phyloP scores from a whole-genome alignment of 2,329 filamentous ascomycete genomes.

The Amylocarpus encephaloides region DNA sequence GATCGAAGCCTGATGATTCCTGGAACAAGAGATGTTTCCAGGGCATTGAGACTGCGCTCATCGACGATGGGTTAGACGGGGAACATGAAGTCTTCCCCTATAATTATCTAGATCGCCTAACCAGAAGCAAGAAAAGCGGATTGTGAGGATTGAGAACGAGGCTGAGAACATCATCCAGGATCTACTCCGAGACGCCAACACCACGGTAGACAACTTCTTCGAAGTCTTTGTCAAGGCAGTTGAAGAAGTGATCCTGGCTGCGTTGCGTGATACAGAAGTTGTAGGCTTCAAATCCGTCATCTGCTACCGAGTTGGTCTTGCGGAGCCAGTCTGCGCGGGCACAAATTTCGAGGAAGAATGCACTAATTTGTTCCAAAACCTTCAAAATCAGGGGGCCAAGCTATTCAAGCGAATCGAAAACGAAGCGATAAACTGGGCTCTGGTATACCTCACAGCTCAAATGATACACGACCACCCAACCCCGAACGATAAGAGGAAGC shows the following conservation, averaged over 20 bases:
- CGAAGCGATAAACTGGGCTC: constrained; percentile 59
- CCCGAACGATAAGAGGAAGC: constrained; percentile 46
- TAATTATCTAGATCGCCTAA: constrained; percentile 60
- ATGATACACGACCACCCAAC: constrained; percentile 44
- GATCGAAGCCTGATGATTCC: constrained; percentile 35
- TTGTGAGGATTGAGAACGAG: constrained; percentile 70
- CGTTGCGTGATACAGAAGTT: constrained; percentile 59
- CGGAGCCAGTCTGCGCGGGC: constrained; percentile 41
- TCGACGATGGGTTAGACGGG: constrained; percentile 68
- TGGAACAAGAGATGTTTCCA: constrained; percentile 60
- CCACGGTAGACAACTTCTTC: constrained; percentile 35
- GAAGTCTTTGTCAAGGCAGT: constrained; percentile 15
- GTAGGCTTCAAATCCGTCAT: constrained; percentile 79
- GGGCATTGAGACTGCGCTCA: constrained; percentile 66
- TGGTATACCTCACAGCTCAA: constrained; percentile 59
- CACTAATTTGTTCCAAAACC: constrained; percentile 25
- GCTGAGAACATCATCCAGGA: constrained; percentile 55
- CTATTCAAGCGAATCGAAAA: constrained; percentile 52
- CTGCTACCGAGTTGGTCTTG: constrained; percentile 72
- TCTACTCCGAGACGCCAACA: constrained; percentile 35
- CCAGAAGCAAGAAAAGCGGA: constrained; percentile 60
- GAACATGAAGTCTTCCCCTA: constrained; percentile 51
- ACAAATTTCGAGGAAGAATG: constrained; percentile 19
- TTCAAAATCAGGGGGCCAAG: constrained; percentile 15
- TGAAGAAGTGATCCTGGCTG: constrained; percentile 42